A percentile compares a stretch with the other conserved stretches of the same genome.
Evolutionary conservation across 1,139 yeast genomes (phyloP).

Genomic region (Sugiyamaella japonica): DNA sequence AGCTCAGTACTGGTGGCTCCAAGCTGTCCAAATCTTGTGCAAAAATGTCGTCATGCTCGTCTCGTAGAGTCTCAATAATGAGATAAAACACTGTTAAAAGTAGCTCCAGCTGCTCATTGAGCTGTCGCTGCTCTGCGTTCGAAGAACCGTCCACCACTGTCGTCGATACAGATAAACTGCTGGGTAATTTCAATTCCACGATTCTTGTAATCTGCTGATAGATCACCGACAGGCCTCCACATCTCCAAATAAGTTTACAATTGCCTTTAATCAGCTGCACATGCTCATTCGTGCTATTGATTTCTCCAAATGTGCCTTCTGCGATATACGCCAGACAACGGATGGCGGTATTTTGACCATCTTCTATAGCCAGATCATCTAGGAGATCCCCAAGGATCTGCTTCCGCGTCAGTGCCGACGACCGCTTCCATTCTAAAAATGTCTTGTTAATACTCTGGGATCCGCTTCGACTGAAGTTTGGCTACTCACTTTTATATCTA

Average conservation of each 20-base stretch:
- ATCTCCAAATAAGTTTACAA: constrained; percentile 30
- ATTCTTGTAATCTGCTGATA: constrained; percentile 24
- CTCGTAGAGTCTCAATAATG: constrained; percentile 43
- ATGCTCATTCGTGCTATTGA: constrained; percentile 43
- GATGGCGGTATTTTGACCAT: constrained; percentile 2
- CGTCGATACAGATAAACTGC: constrained; percentile 17
- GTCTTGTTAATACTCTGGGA: too few relatives aligned
- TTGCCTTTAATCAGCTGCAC: constrained; percentile 40
- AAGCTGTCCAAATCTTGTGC: constrained; percentile 36
- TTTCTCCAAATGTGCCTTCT: constrained; percentile 46
- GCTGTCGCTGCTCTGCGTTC: constrained; percentile 7
- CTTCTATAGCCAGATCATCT: constrained; percentile 10
- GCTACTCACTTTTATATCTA: constrained; percentile 14
- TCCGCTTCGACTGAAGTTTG: too few relatives aligned
- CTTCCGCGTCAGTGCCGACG: constrained; percentile 12
- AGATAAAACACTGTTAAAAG: constrained; percentile 58
- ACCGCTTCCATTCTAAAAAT: constrained; percentile 20
- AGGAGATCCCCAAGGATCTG: constrained; percentile 20
- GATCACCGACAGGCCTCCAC: constrained; percentile 28
- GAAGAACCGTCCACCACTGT: constrained; percentile 16
- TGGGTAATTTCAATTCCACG: constrained; percentile 28
- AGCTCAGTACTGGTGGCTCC: constrained; percentile 45
- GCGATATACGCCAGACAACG: constrained; percentile 42
- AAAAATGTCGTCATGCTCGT: constrained; percentile 27
- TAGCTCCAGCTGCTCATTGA: constrained; percentile 42